Evolutionary conservation across 1,139 yeast genomes (phyloP).

Genomic region (Blastobotrys elegans): DNA sequence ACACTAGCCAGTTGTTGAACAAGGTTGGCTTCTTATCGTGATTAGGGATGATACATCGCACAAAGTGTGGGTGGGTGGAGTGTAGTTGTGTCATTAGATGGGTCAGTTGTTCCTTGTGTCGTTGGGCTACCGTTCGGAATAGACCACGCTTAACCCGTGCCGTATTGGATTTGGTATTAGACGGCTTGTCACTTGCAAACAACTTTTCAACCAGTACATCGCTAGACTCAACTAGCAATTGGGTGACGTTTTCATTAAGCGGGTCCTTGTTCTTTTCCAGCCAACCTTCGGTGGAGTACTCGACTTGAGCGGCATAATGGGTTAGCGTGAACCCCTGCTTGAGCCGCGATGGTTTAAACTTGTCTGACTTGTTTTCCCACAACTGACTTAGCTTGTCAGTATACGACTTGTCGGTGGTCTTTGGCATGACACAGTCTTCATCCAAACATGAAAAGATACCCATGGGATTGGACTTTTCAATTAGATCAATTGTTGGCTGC

Average conservation of each 20-base stretch:
- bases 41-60: slow-evolving; percentile 92
- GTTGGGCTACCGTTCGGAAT: slow-evolving; percentile 77
- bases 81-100: slow-evolving; percentile 69
- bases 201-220: slow-evolving; percentile 48
- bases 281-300: slow-evolving; percentile 90
- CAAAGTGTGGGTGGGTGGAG: slow-evolving; percentile 91
- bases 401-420: slow-evolving; percentile 76
- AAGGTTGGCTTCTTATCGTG: slow-evolving; percentile 62
- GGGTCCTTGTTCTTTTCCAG: slow-evolving; percentile 94
- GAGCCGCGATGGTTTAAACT: slow-evolving; percentile 65
- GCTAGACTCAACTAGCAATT: slow-evolving; percentile 51
- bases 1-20: slow-evolving; percentile 71
- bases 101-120: slow-evolving; percentile 68
- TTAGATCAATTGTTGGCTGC: slow-evolving; percentile 89
- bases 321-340: slow-evolving; percentile 60
- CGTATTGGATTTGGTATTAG: slow-evolving; percentile 15
- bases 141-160: slow-evolving; percentile 38
- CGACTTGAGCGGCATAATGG: slow-evolving; percentile 95
- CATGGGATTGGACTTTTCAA: slow-evolving; percentile 69
- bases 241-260: slow-evolving; percentile 67
- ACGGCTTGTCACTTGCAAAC: slow-evolving; percentile 35
- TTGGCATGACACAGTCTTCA: slow-evolving; percentile 95
- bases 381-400: slow-evolving; percentile 69
- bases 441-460: slow-evolving; percentile 87
- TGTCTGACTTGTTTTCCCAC: slow-evolving; percentile 54